phyloP scores from a whole-genome alignment of 2,329 filamentous ascomycete genomes.

The Ambrosiella cleistominuta region DNA sequence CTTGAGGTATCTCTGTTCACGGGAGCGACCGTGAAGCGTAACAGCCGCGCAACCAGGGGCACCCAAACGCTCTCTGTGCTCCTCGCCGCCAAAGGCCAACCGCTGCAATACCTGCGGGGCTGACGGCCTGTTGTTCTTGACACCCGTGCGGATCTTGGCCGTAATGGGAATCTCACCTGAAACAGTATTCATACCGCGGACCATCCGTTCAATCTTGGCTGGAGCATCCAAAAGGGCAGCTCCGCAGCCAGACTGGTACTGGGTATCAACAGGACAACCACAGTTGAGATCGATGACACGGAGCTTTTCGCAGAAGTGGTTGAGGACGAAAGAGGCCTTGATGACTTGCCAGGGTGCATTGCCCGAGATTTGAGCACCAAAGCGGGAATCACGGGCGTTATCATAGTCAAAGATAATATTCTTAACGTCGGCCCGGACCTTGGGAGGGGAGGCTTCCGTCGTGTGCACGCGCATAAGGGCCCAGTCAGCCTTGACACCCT shows the following conservation, averaged over 20 bases:
- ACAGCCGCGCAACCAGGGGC: slow-evolving; percentile 83
- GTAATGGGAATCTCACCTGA: slow-evolving; percentile 84
- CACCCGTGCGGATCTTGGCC: slow-evolving; percentile 86
- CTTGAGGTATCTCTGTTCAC: slow-evolving; percentile 86
- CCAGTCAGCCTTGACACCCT: slow-evolving; percentile 86
- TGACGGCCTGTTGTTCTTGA: slow-evolving; percentile 59
- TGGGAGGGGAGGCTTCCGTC: slow-evolving; percentile 58
- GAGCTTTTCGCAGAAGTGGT: slow-evolving; percentile 59
- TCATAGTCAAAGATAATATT: slow-evolving; percentile 56
- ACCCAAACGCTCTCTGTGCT: slow-evolving; percentile 51
- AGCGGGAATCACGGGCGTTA: slow-evolving; percentile 65
- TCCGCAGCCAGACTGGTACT: slow-evolving; percentile 74
- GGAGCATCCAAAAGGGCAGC: slow-evolving; percentile 81
- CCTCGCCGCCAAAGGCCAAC: slow-evolving; percentile 61
- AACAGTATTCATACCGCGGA: slow-evolving; percentile 88
- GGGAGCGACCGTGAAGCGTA: slow-evolving; percentile 80
- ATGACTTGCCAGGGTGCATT: slow-evolving; percentile 83
- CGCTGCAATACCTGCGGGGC: slow-evolving; percentile 69
- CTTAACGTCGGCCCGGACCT: slow-evolving; percentile 33
- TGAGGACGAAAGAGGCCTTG: slow-evolving; percentile 72
- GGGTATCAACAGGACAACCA: slow-evolving; percentile 88
- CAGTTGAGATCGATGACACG: slow-evolving; percentile 92
- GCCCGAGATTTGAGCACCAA: slow-evolving; percentile 82
- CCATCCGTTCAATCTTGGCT: slow-evolving; percentile 80
- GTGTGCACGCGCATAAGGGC: slow-evolving; percentile 84